Evolutionary conservation across 805 yeast genomes (phyloP).

Genomic region (Myxozyma udenii): DNA sequence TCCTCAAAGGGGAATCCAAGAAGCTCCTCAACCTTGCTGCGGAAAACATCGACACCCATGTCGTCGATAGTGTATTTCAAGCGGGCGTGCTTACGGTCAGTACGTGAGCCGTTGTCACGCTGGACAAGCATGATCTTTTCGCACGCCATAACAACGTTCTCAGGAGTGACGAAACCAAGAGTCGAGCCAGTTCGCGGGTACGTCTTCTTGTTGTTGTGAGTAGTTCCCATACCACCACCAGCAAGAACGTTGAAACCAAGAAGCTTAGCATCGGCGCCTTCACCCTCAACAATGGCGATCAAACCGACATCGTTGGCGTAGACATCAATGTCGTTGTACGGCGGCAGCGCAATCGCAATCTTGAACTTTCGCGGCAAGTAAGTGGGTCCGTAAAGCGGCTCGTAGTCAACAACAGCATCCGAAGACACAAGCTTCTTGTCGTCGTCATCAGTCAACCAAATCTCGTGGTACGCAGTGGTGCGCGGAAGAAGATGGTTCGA

Average conservation of each 20-base stretch:
- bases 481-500: constrained; percentile 82
- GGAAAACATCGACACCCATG: constrained; percentile 82
- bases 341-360: constrained; percentile 91
- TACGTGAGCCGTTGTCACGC: constrained; percentile 92
- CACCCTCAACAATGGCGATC: constrained; percentile 70
- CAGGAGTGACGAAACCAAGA: constrained; percentile 70
- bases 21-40: constrained; percentile 73
- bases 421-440: constrained; percentile 81
- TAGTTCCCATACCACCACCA: constrained; percentile 99
- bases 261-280: constrained; percentile 36
- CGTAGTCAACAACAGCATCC: constrained; percentile 73
- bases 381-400: constrained; percentile 82
- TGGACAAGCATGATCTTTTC: constrained; percentile 92
- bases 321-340: constrained; percentile 93
- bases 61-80: constrained; percentile 95
- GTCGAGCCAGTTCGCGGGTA: constrained; percentile 91
- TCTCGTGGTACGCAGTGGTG: constrained; percentile 94
- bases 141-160: constrained; percentile 71
- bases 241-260: constrained; percentile 86
- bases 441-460: constrained; percentile 85
- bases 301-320: constrained; percentile 94
- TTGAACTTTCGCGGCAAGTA: constrained; percentile 95
- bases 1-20: constrained; percentile 73
- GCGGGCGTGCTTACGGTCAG: constrained; percentile 95
- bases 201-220: constrained; percentile 94